phyloP scores from a whole-genome alignment of 1,139 yeast species.

The Groenewaldozyma auringiensis region DNA sequence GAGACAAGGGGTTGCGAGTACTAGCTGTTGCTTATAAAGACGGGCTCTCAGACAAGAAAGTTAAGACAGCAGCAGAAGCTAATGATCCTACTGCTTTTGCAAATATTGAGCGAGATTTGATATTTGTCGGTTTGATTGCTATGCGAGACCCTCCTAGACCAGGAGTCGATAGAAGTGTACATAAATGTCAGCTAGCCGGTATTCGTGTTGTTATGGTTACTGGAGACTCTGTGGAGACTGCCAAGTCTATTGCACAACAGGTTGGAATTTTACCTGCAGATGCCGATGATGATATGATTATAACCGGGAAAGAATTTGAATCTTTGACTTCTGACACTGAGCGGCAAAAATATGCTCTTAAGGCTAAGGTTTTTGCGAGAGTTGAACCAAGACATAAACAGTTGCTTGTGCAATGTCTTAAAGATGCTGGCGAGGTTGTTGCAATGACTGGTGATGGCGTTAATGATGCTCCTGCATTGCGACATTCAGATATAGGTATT shows the following conservation, averaged over 20 bases:
- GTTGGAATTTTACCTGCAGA: conserved; percentile 44
- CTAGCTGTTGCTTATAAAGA: conserved; percentile 37
- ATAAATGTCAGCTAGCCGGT: conserved; percentile 44
- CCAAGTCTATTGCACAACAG: conserved; percentile 45
- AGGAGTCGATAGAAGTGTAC: conserved; percentile 41
- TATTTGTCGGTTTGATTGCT: conserved; percentile 45
- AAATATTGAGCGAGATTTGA: conserved; percentile 32
- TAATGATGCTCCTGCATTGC: conserved; percentile 37
- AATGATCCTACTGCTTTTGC: conserved; percentile 5
- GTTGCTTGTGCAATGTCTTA: conserved; percentile 44
- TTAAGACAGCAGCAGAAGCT: conserved; percentile 1
- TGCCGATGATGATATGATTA: conserved; percentile 30
- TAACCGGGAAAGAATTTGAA: conserved; percentile 45
- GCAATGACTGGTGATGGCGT: conserved; percentile 41
- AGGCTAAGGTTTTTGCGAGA: conserved; percentile 38
- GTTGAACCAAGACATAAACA: conserved; percentile 51
- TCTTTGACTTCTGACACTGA: conserved; percentile 17
- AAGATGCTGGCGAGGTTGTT: conserved; percentile 38
- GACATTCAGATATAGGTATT: conserved; percentile 35
- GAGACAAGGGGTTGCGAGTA: conserved; percentile 39
- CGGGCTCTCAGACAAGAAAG: conserved; percentile 17
- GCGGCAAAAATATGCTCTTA: conserved; percentile 18
- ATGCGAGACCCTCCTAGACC: conserved; percentile 50
- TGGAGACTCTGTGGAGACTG: conserved; percentile 49
- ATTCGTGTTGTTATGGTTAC: conserved; percentile 48